Conservation (phyloP, 257 asterid species). For the Handroanthus guayacan region DNA sequence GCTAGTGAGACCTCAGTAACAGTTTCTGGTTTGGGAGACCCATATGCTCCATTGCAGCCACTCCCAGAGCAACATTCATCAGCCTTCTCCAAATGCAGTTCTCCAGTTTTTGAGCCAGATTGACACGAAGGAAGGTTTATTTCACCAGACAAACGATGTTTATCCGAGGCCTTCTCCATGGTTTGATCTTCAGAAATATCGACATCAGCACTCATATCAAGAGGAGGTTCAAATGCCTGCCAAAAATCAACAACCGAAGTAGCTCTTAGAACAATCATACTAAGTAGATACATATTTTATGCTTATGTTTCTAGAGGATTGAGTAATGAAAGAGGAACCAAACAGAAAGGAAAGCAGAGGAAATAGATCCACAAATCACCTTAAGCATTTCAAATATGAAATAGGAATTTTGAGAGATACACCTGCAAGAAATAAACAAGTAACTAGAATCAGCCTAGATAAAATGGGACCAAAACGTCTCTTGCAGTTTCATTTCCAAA, state of each 20-base stretch:
- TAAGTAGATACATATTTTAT: constrained; percentile 18
- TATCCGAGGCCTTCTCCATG: constrained; percentile 47
- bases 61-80: constrained; percentile 45
- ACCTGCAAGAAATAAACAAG: constrained; percentile 63
- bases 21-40: constrained; percentile 46
- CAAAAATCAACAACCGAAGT: constrained; percentile 36
- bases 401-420: constrained; percentile 82
- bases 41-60: constrained; percentile 36
- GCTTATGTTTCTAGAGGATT: constrained; percentile 10
- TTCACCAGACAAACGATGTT: constrained; percentile 46
- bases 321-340: constrained; percentile 9
- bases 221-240: constrained; percentile 96
- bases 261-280: constrained; percentile 37
- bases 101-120: constrained; percentile 45
- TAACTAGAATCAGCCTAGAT: constrained; percentile 35
- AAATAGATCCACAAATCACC: constrained; percentile 54
- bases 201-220: constrained; percentile 75
- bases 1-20: constrained; percentile 49
- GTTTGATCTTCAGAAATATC: constrained; percentile 52
- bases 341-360: constrained; percentile 18
- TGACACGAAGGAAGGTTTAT: constrained; percentile 40
- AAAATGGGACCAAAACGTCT: constrained; percentile 17
- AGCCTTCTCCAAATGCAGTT: constrained; percentile 39
- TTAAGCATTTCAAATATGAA: constrained; percentile 97
- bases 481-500: constrained; percentile 16